Evolutionary conservation across 2,329 filamentous ascomycete genomes (phyloP).

Genomic region (Fusarium sp.): DNA sequence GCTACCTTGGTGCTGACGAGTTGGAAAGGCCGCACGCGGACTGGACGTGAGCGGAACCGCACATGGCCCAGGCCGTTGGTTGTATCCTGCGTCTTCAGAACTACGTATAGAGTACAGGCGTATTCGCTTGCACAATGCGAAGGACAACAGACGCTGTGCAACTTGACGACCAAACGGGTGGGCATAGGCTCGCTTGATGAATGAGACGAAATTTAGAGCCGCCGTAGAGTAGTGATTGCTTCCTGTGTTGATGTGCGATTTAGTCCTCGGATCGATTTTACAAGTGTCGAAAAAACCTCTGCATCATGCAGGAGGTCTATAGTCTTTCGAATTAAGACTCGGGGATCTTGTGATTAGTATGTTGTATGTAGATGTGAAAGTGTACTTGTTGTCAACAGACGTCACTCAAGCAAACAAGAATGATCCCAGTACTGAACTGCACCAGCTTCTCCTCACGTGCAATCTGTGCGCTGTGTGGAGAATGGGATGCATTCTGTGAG

Average conservation of each 20-base stretch:
- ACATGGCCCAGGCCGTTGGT: slow-evolving; percentile 2
- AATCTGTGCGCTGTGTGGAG: slow-evolving; percentile 4
- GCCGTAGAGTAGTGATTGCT: neutral
- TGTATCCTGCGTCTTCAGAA: neutral
- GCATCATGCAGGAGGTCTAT: slow-evolving; percentile 1
- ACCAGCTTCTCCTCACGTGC: slow-evolving; percentile 26
- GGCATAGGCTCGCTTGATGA: slow-evolving; percentile 23
- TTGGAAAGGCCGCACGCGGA: slow-evolving; percentile 4
- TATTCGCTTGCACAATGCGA: slow-evolving; percentile 1
- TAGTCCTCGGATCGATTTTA: neutral
- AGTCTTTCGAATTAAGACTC: neutral
- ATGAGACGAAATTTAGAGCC: neutral
- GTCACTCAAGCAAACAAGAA: slow-evolving; percentile 16
- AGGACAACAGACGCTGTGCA: slow-evolving; percentile 14
- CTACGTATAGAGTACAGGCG: neutral
- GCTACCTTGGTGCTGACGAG: slow-evolving; percentile 25
- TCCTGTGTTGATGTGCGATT: neutral
- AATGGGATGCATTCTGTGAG: neutral
- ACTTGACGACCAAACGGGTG: slow-evolving; percentile 10
- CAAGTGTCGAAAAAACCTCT: neutral
- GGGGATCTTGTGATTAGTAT: neutral
- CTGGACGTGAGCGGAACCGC: slow-evolving; percentile 27
- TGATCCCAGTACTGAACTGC: slow-evolving; percentile 25
- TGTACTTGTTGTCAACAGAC: neutral
- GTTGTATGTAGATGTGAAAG: neutral